Conservation (phyloP, 805 yeast genomes). For the Zygosaccharomyces rouxii region DNA sequence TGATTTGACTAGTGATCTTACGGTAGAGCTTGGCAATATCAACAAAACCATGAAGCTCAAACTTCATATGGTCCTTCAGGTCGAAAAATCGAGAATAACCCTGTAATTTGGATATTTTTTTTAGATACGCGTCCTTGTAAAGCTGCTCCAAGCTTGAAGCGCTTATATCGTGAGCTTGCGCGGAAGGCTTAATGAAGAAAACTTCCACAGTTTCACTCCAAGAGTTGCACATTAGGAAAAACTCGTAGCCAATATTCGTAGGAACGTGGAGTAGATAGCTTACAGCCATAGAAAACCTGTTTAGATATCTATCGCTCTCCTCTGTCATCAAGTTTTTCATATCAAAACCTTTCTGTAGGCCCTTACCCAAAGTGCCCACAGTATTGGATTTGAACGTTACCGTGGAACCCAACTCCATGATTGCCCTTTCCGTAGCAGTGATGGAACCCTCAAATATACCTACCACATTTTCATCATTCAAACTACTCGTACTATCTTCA, state of each 20-base stretch:
- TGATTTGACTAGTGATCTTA: conserved; percentile 50
- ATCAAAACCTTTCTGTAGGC: conserved; percentile 81
- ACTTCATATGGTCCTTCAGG: conserved; percentile 48
- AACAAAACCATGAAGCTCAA: conserved; percentile 52
- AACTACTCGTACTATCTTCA: conserved; percentile 53
- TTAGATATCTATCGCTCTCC: conserved; percentile 51
- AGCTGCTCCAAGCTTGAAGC: conserved; percentile 39
- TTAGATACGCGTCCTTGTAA: conserved; percentile 49
- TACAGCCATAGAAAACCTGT: conserved; percentile 50
- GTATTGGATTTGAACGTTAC: conserved; percentile 64
- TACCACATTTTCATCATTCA: conserved; percentile 55
- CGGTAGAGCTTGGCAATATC: conserved; percentile 54
- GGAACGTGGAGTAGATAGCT: conserved; percentile 64
- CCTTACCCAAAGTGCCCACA: conserved; percentile 82
- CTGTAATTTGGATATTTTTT: conserved; percentile 44
- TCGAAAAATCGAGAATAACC: conserved; percentile 45
- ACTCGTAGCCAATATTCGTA: conserved; percentile 66
- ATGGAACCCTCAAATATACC: conserved; percentile 78
- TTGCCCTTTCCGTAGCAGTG: conserved; percentile 62
- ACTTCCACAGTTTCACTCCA: conserved; percentile 51
- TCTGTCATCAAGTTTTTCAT: conserved; percentile 47
- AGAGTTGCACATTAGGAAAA: conserved; percentile 62
- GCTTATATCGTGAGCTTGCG: conserved; percentile 49
- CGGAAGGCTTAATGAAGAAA: conserved; percentile 63
- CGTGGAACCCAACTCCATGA: conserved; percentile 71